Evolutionary conservation across 2,329 filamentous ascomycete genomes (phyloP), one percentile per base, ranked within the genome.

Genomic region (Rhytidhysteron rufulum): DNA sequence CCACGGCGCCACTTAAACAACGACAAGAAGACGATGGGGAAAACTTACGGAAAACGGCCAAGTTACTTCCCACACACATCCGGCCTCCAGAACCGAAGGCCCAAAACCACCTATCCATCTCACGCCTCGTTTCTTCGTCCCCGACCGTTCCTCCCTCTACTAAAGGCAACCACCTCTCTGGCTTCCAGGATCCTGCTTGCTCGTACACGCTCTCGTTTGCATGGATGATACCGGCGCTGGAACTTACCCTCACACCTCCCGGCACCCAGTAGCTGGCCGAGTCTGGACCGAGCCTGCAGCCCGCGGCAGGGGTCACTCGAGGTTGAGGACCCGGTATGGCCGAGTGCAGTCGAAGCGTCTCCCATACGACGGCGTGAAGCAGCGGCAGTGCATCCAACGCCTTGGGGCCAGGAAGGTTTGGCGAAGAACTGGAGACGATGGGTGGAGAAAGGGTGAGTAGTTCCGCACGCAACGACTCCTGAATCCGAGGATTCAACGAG

Each of bases 321-420:
- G 80, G 80, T 51, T 83, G 78, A 6, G 78, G 75, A 2, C 80
- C 80, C 2, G 80, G 80, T 9, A 83, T 82, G 0, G 79, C 74
- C 2, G 79, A 69, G 58, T 82, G 78, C 2, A 82, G 66, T 17
- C 80, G 75, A 13, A 84, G 64, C 1, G 78, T 80, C 54, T 84
- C 80, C 62, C 77, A 76, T 11, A 82, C 50, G 10, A 80, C 69
- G 10, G 79, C 79, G 43, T 83, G 71, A 4, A 83, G 62, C 10
- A 80, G 54, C 1, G 79, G 75, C 0, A 83, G 61, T 1, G 61
- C 60, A 48, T 70, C 70, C 5, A 74, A 48, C 4, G 50, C 43
- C 48, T 73, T 74, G 1, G 67, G 54, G 34, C 56, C 72, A 50
- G 48, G 61, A 52, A 43, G 68, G 10, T 19, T 29, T 1, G 61